These are phyloP conservation scores for Tylopilus plumbeoviolaceoides DNA, from an alignment of 768 basidiomycete genomes.

Conservation along the genomic window DNA sequence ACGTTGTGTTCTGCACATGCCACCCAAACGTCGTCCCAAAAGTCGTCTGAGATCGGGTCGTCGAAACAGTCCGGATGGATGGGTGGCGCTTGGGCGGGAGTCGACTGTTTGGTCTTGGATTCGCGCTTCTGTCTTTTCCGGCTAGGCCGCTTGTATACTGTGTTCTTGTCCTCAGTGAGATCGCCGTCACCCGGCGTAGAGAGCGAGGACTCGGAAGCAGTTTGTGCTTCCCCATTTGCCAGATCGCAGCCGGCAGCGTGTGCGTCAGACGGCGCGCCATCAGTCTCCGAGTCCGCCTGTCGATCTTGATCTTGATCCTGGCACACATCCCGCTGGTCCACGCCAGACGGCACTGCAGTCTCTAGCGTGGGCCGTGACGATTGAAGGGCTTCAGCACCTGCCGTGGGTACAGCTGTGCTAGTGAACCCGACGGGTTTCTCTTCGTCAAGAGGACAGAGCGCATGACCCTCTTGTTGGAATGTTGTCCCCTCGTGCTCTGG, in stretches of 20 bases:
- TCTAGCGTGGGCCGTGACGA: slow-evolving; percentile 36
- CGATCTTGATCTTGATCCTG: slow-evolving; percentile 8
- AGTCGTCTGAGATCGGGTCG: slow-evolving; percentile 82
- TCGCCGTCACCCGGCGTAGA: slow-evolving; percentile 43
- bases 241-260: slow-evolving; percentile 40
- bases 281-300: background rate
- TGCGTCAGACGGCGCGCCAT: slow-evolving; percentile 24
- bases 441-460: slow-evolving; percentile 49
- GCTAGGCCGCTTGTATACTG: slow-evolving; percentile 45
- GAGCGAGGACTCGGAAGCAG: slow-evolving; percentile 46
- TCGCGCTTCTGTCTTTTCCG: slow-evolving; percentile 58
- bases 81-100: slow-evolving; percentile 60
- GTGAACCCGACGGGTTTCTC: slow-evolving; percentile 53
- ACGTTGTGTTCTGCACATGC: slow-evolving; percentile 88
- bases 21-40: slow-evolving; percentile 91
- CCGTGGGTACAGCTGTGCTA: slow-evolving; percentile 44
- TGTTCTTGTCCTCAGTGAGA: slow-evolving; percentile 44
- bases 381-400: slow-evolving; percentile 65
- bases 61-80: slow-evolving; percentile 78
- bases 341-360: slow-evolving; percentile 21
- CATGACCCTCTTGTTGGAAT: slow-evolving; percentile 44
- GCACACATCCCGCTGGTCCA: slow-evolving; percentile 24
- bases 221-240: slow-evolving; percentile 37
- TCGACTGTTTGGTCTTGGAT: slow-evolving; percentile 52
- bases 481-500: slow-evolving; percentile 28